A percentile compares a stretch with the other conserved stretches of the same genome.
These are phyloP conservation scores for Globisporangium iwayamae DNA, from an alignment of 352 stramenopile genomes.

Conservation along the genomic window DNA sequence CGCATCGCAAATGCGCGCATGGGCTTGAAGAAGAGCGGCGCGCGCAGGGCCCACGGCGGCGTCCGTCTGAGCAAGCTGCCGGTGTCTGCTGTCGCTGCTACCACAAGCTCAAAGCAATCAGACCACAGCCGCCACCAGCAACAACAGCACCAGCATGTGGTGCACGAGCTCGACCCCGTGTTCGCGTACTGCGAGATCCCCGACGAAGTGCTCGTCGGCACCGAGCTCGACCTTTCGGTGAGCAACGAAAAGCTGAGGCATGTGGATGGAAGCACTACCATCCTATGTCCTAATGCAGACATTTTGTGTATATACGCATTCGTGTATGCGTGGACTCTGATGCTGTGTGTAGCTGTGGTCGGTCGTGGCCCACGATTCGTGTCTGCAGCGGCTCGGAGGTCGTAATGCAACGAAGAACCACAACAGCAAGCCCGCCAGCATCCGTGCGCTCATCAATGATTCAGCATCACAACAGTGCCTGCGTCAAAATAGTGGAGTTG, in stretches of 20 bases:
- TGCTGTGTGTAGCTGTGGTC: slow-evolving; percentile 45
- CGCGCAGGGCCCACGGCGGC: slow-evolving; percentile 37
- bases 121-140: neutral
- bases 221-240: slow-evolving; percentile 64
- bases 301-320: neutral
- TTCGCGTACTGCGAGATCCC: slow-evolving; percentile 67
- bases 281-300: too few relatives aligned
- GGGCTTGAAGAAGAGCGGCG: slow-evolving; percentile 31
- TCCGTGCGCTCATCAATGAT: neutral
- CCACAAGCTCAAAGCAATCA: slow-evolving; percentile 1
- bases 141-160: slow-evolving; percentile 9
- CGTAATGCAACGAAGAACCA: neutral
- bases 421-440: neutral
- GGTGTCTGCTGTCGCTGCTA: neutral
- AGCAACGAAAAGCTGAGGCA: neutral
- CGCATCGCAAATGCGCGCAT: slow-evolving; percentile 15
- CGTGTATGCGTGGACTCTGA: too few relatives aligned
- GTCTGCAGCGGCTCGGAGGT: slow-evolving; percentile 34
- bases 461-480: neutral
- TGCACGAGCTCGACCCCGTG: slow-evolving; percentile 34
- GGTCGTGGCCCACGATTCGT: slow-evolving; percentile 59
- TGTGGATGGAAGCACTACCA: neutral
- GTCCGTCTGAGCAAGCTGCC: slow-evolving; percentile 43
- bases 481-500: slow-evolving; percentile 1
- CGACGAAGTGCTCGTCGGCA: slow-evolving; percentile 51